phyloP scores from a whole-genome alignment of 2,329 filamentous ascomycete species.

The Aspergillus ustus region DNA sequence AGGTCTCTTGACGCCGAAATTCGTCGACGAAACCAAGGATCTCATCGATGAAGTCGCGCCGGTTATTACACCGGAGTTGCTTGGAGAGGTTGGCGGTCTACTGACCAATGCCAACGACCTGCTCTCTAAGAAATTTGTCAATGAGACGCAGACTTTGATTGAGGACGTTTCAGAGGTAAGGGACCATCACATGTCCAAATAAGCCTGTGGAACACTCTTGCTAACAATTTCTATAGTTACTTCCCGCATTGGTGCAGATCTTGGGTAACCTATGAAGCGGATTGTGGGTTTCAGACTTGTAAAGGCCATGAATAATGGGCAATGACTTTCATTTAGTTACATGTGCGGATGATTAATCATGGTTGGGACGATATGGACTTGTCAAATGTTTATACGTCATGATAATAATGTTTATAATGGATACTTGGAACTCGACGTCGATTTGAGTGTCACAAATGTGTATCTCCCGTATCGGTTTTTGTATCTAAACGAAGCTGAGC shows the following conservation, averaged over 20 bases:
- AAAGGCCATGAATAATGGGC: constrained; percentile 31
- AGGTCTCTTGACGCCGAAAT: constrained; percentile 34
- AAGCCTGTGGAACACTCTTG: background rate
- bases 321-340: constrained; percentile 46
- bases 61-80: constrained; percentile 33
- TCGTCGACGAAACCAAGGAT: constrained; percentile 35
- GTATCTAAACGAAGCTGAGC: background rate
- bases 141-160: constrained; percentile 34
- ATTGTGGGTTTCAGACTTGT: constrained; percentile 10
- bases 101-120: constrained; percentile 25
- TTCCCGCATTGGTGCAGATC: constrained; percentile 35
- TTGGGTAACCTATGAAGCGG: constrained; percentile 33
- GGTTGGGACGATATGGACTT: constrained; percentile 9
- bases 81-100: constrained; percentile 31
- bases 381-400: constrained; percentile 7
- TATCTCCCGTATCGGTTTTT: background rate
- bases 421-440: constrained; percentile 46
- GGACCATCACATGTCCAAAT: background rate
- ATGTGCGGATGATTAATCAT: constrained; percentile 20
- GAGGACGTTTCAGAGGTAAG: constrained; percentile 38
- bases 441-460: background rate
- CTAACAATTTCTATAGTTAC: constrained; percentile 29
- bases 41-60: constrained; percentile 36
- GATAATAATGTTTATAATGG: constrained; percentile 22
- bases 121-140: constrained; percentile 29